Base-by-base conservation (phyloP, 768 basidiomycete species). In the Suillus hirtellus region DNA sequence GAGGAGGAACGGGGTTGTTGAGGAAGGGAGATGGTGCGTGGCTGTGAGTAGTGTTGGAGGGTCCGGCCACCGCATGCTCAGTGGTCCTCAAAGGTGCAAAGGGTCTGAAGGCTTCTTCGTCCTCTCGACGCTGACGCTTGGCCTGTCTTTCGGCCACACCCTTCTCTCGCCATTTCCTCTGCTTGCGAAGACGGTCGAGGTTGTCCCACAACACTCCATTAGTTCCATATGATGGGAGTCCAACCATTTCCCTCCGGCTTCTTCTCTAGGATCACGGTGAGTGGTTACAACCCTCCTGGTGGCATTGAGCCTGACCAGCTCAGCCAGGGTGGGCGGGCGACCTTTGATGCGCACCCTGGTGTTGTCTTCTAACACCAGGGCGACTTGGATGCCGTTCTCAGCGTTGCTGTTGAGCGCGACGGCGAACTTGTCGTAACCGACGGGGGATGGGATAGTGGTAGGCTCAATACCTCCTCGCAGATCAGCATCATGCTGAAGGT, bases 41-140 rank as follows among this genome's bases (percentile, higher is more conserved):
- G 40, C 14, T 15, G 1, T 6, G 14, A 9, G 17, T 17, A 2
- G 43, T 1, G 17, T 8, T 43, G 43, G 43, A 44, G 2, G 43
- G 43, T 3, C 43, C 19, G 43, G 43, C 19, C 2, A 44, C 3
- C 0, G 43, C 43, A 0, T 19, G 1, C 0, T 14, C n/a, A 8
- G 19, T 44, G 31, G 43, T 0, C 43, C 19, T 44, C 9, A 19
- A 44, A 3, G 43, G 8, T 3, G 43, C 3, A 9, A 44, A 44
- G 0, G 43, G 43, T 10, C 0, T n/a, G 9, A 44, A 0, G 0
- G 19, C 43, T 4, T 44, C 43, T 0, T 44, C 1, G 3, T 44
- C 43, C 19, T 44, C 19, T 0, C 19, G 43, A 1, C 9, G 43
- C 19, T 44, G 43, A 3, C 43, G 8, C 0, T 44, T 44, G 9